Conservation (phyloP, 306 rosid genomes). For the Hylodesmum podocarpum region DNA sequence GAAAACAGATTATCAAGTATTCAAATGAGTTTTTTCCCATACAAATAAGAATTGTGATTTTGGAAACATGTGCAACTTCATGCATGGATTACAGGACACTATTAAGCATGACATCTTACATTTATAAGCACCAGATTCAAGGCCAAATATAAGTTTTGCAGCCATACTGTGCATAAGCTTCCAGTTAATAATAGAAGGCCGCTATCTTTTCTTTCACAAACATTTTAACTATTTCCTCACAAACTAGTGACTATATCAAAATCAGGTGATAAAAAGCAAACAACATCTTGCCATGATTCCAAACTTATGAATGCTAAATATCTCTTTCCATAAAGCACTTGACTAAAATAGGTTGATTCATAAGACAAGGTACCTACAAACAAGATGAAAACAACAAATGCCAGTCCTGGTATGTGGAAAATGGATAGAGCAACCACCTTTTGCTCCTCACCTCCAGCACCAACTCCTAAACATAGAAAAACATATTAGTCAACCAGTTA, state of each 20-base stretch:
- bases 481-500: not conserved
- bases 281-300: not conserved
- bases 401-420: conserved; percentile 75
- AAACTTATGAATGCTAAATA: conserved; percentile 14
- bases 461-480: conserved; percentile 66
- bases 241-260: conserved; percentile 10
- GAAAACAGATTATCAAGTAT: conserved; percentile 3
- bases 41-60: not conserved
- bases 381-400: conserved; percentile 66
- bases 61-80: not conserved
- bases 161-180: not conserved
- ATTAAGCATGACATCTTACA: not conserved
- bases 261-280: conserved; percentile 14
- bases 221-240: conserved; percentile 8
- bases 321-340: conserved; percentile 1
- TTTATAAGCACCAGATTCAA: not conserved
- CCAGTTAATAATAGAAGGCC: not conserved
- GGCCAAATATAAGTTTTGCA: not conserved
- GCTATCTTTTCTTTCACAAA: conserved; percentile 20
- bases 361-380: conserved; percentile 86
- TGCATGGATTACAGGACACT: conserved; percentile 2
- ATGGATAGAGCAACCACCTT: conserved; percentile 62
- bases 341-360: conserved; percentile 38
- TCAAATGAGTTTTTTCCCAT: conserved; percentile 6
- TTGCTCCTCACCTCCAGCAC: conserved; percentile 95